Conservation (phyloP, 805 yeast genomes). For the Jamesozyma lodderae region DNA sequence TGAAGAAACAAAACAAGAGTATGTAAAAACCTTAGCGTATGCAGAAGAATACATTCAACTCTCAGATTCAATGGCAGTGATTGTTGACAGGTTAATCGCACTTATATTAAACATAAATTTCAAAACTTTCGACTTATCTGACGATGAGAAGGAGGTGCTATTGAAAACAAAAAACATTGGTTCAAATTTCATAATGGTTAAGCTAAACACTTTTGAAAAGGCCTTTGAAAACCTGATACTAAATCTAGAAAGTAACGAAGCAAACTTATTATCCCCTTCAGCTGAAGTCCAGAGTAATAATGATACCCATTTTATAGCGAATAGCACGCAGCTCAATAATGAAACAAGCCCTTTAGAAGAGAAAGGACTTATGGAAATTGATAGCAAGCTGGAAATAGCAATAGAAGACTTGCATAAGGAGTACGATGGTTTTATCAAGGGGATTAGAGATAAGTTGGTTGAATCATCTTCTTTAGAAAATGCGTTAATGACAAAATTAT, state of each 20-base stretch:
- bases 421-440: slow-evolving; percentile 23
- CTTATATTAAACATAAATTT: background rate
- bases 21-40: slow-evolving; percentile 20
- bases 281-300: too few species aligned
- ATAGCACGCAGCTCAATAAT: slow-evolving; percentile 12
- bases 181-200: slow-evolving; percentile 21
- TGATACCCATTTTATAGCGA: slow-evolving; percentile 10
- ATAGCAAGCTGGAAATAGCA: slow-evolving; percentile 21
- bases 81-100: slow-evolving; percentile 17
- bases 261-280: background rate
- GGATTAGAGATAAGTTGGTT: slow-evolving; percentile 17
- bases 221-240: slow-evolving; percentile 12
- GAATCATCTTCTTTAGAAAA: slow-evolving; percentile 14
- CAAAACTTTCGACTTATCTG: slow-evolving; percentile 6
- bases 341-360: background rate
- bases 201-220: slow-evolving; percentile 21
- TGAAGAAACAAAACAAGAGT: slow-evolving; percentile 18
- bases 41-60: slow-evolving; percentile 26
- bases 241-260: slow-evolving; percentile 4
- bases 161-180: slow-evolving; percentile 17
- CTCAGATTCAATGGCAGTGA: slow-evolving; percentile 18
- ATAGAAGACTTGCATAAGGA: slow-evolving; percentile 25
- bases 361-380: slow-evolving; percentile 5
- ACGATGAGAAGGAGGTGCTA: slow-evolving; percentile 15
- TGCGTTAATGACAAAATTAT: slow-evolving; percentile 15